A percentile compares a stretch with the other conserved stretches of the same genome.
phyloP scores from a whole-genome alignment of 768 basidiomycete species.

The Tylopilus sp. region DNA sequence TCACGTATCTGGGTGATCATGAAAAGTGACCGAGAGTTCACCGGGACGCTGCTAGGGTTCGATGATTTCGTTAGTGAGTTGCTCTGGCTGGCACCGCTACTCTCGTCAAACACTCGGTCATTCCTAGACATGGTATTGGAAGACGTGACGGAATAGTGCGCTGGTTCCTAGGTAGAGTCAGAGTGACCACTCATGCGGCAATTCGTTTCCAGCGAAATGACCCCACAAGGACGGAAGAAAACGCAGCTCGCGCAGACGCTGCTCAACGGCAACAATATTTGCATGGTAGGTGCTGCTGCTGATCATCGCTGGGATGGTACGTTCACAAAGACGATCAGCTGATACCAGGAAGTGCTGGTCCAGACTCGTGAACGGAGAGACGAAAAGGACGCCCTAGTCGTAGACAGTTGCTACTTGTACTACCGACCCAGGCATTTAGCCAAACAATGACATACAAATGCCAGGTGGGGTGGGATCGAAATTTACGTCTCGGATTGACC shows the following conservation, averaged over 20 bases:
- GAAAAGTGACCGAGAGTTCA: conserved; percentile 97
- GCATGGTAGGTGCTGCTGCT: conserved; percentile 64
- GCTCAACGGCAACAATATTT: conserved; percentile 93
- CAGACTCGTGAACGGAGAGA: conserved; percentile 38
- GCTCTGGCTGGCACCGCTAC: neutral
- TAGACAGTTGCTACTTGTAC: neutral
- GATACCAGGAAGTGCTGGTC: conserved; percentile 69
- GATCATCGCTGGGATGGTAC: neutral
- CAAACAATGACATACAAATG: conserved; percentile 28
- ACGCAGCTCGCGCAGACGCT: conserved; percentile 86
- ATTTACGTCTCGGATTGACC: neutral
- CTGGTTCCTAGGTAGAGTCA: conserved; percentile 8
- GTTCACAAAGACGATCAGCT: conserved; percentile 38
- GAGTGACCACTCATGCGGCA: neutral
- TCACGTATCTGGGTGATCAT: conserved; percentile 98
- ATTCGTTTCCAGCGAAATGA: conserved; percentile 62
- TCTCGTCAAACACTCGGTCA: neutral
- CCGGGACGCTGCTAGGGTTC: conserved; percentile 90
- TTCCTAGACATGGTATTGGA: conserved; percentile 85
- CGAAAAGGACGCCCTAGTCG: too few species aligned
- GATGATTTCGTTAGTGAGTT: conserved; percentile 99
- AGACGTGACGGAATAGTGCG: conserved; percentile 95
- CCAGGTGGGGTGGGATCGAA: too few species aligned
- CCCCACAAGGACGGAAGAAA: conserved; percentile 75
- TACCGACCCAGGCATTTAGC: conserved; percentile 5